Base-by-base conservation (phyloP, 306 rosid genomes). In the Sophora flavescens region DNA sequence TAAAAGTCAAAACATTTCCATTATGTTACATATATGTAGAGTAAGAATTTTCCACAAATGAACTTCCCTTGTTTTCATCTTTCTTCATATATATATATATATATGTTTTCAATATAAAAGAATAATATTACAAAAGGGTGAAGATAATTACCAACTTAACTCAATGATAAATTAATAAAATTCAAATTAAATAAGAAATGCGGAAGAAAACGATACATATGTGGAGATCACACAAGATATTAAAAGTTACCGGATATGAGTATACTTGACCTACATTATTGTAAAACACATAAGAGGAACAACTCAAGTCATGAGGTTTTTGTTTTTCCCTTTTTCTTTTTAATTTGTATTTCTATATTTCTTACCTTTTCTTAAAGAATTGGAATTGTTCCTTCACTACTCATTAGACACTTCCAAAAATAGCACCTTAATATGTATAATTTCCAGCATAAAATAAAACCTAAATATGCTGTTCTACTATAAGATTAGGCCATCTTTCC, bases 391-490 rank as follows among this genome's bases (percentile, higher is more conserved):
- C 35, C 57, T 48, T 38, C 44, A 48, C n/a, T 52, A 32, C 35
- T 70, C 47, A 17, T 33, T 53, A 81, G 63, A 44, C 48, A 18
- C 15, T 59, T 81, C 13, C 18, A 28, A 12, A 41, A 64, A 52
- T 13, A 44, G 57, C 36, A 74, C 26, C 17, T 48, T 50, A 42
- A 6, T 8, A 42, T 81, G 44, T 62, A 52, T 62, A 44, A 45
- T 52, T 51, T 32, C 60, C 35, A 67, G 36, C 68, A 58, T 58
- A 66, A 57, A 65, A 26, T 16, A 60, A 75, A 80, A 22, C 74
- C 41, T 61, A 42, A 81, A 62, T 60, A 69, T 81, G 63, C 5
- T 42, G 56, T 47, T 76, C n/a, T 22, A 57, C 15, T 32, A 50
- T 32, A 58, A 58, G 45, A 14, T 17, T 16, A 59, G 54, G 45